These are phyloP conservation scores for Sporothrix mexicana DNA, from an alignment of 2,329 filamentous ascomycete genomes.

Conservation along the genomic window DNA sequence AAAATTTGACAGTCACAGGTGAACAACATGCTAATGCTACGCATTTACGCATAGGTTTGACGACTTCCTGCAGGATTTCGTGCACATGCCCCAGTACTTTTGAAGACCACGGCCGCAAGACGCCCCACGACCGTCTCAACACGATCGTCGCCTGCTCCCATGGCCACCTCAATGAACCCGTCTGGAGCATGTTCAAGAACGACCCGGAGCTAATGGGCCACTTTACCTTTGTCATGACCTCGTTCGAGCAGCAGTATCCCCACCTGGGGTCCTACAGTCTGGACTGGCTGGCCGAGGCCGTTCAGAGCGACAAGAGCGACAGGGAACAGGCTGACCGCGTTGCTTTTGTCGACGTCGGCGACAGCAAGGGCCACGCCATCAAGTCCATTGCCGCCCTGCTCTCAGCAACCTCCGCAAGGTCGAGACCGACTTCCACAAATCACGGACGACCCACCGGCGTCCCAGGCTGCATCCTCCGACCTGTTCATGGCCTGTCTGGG, in stretches of 20 bases:
- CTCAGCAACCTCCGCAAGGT: neutral
- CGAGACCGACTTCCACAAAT: conserved; percentile 43
- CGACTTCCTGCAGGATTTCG: conserved; percentile 38
- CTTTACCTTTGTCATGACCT: conserved; percentile 44
- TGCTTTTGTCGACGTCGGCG: conserved; percentile 46
- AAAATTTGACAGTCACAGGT: no score
- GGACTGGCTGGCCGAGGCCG: conserved; percentile 41
- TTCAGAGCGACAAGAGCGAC: no score
- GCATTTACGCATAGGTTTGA: conserved; percentile 40
- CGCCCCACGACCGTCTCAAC: conserved; percentile 42
- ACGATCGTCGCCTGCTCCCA: conserved; percentile 42
- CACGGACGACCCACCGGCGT: conserved; percentile 36
- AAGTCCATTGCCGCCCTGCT: conserved; percentile 38
- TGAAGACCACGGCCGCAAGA: conserved; percentile 42
- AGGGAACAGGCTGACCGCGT: conserved; percentile 35
- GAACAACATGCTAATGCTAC: no score
- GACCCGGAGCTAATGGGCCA: conserved; percentile 38
- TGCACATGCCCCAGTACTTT: conserved; percentile 46
- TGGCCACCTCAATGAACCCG: conserved; percentile 42
- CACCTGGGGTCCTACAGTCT: conserved; percentile 44
- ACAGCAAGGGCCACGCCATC: conserved; percentile 44
- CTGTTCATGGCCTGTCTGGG: conserved; percentile 39
- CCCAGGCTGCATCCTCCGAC: conserved; percentile 36
- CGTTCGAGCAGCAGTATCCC: conserved; percentile 39
- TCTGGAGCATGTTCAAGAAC: conserved; percentile 45